Conservation (phyloP, 2,329 filamentous ascomycete genomes). For the Magnaporthiopsis incrustans region DNA sequence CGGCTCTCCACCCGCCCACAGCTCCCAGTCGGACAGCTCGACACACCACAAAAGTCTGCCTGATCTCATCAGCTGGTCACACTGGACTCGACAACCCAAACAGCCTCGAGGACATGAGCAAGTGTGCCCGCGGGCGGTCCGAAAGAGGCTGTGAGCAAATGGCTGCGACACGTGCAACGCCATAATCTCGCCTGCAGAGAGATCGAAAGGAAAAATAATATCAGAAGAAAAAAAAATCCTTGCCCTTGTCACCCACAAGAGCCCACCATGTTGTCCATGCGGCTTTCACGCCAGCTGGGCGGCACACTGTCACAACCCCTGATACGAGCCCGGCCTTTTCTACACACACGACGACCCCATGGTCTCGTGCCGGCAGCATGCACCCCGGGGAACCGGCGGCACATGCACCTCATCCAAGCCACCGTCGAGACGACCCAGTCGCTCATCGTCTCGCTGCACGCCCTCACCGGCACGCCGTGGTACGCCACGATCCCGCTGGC, state of each 20-base stretch:
- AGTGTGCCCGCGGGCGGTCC: neutral
- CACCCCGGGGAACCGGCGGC: too few species aligned
- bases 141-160: neutral
- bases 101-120: neutral
- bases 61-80: neutral
- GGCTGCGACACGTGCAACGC: neutral
- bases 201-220: neutral
- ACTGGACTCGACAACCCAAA: neutral
- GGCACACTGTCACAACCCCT: slow-evolving; percentile 1
- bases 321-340: neutral
- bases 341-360: too few species aligned
- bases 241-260: neutral
- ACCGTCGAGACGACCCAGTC: slow-evolving; percentile 32
- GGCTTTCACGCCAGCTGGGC: neutral
- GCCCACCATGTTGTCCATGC: neutral
- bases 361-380: neutral
- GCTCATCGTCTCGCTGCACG: slow-evolving; percentile 35
- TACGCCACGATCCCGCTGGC: slow-evolving; percentile 45
- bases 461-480: slow-evolving; percentile 39
- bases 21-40: neutral
- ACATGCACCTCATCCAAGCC: slow-evolving; percentile 13
- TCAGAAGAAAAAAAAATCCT: neutral
- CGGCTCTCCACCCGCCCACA: neutral
- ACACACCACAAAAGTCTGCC: neutral
- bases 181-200: neutral